Percentiles rank a stretch among this genome's conserved stretches.
Conservation (phyloP, 108 stramenopile genomes). For the Fragilaria crotonensis region DNA sequence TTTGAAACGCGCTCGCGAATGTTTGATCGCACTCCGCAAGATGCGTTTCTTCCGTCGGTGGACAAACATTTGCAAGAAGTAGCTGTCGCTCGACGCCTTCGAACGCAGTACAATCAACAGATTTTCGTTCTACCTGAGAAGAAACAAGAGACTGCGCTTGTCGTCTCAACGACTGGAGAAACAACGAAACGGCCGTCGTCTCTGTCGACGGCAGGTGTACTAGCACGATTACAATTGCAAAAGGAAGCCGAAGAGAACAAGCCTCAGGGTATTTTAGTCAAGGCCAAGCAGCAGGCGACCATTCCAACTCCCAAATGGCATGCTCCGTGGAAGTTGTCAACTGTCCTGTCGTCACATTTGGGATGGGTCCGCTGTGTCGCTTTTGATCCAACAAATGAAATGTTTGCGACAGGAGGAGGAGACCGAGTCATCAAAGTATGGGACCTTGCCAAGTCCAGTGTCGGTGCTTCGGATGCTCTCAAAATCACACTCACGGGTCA, state of each 20-base stretch:
- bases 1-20: constrained; percentile 27
- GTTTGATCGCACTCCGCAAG: constrained; percentile 20
- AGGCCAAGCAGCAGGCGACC: constrained; percentile 12
- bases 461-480: constrained; percentile 84
- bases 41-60: constrained; percentile 20
- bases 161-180: neutral
- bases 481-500: constrained; percentile 98
- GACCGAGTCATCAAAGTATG: constrained; percentile 98
- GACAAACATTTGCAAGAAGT: constrained; percentile 14
- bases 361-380: constrained; percentile 98
- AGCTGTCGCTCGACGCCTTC: constrained; percentile 20
- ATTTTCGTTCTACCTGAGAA: neutral
- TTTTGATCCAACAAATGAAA: constrained; percentile 93
- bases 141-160: neutral
- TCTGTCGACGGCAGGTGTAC: neutral
- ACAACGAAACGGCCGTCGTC: neutral
- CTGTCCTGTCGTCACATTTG: constrained; percentile 91
- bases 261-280: constrained; percentile 1
- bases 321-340: constrained; percentile 93
- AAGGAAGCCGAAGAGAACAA: constrained; percentile 7
- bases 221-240: neutral
- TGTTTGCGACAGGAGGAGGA: constrained; percentile 95
- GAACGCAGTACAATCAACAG: constrained; percentile 5
- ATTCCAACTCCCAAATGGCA: constrained; percentile 97
- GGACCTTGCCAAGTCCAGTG: constrained; percentile 95